Evolutionary conservation across 306 rosid genomes (phyloP).

Genomic region (Ormosia semicastrata): DNA sequence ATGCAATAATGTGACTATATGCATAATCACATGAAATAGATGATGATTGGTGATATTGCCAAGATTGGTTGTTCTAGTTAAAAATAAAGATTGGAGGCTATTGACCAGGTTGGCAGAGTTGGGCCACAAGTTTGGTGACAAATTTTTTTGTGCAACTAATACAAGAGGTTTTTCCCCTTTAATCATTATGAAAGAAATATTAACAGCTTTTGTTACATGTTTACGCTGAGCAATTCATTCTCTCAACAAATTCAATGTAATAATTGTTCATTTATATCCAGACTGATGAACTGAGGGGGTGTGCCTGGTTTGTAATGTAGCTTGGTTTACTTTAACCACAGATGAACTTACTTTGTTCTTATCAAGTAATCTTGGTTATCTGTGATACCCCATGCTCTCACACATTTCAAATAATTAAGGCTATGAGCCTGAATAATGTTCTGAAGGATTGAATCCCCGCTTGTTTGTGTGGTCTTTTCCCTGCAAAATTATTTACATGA

Average conservation of each 20-base stretch:
- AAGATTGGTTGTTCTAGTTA: not conserved
- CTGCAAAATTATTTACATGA: not conserved
- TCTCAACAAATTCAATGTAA: not conserved
- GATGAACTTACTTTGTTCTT: not conserved
- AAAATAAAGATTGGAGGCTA: not conserved
- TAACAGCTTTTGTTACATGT: not conserved
- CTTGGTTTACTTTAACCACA: not conserved
- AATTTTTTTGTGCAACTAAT: not conserved
- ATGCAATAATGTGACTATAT: not conserved
- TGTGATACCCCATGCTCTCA: not conserved
- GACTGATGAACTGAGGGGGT: not conserved
- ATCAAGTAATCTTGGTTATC: slow-evolving; percentile 5
- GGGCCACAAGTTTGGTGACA: not conserved
- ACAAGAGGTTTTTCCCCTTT: too few species aligned
- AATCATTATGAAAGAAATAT: not conserved
- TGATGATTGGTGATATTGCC: not conserved
- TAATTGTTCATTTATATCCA: not conserved
- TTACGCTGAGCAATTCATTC: not conserved
- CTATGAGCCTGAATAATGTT: not conserved
- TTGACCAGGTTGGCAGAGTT: not conserved
- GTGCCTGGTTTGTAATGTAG: not conserved
- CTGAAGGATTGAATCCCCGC: not conserved
- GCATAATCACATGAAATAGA: not conserved
- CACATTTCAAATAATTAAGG: not conserved
- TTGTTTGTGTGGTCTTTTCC: not conserved